Evolutionary conservation across 768 basidiomycete genomes (phyloP).

Genomic region (Termitomyces sp.): DNA sequence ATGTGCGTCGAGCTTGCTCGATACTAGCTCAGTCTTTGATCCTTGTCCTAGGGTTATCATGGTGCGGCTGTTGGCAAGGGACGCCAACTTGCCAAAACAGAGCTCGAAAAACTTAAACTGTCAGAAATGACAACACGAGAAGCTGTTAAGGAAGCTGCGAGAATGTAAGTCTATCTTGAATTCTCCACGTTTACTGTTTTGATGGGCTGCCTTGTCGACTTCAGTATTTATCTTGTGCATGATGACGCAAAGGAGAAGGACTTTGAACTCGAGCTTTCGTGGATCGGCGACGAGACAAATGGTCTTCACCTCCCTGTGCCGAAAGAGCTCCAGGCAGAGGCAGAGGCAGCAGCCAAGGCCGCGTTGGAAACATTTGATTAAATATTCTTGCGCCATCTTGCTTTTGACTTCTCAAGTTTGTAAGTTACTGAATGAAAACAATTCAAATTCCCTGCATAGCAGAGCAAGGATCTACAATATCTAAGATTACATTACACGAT

Average conservation of each 20-base stretch:
- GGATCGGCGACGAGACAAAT: constrained; percentile 85
- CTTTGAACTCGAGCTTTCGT: constrained; percentile 96
- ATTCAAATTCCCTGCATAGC: not conserved
- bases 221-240: constrained; percentile 93
- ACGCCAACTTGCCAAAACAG: constrained; percentile 96
- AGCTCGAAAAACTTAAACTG: constrained; percentile 92
- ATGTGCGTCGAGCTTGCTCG: constrained; percentile 42
- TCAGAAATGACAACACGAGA: constrained; percentile 74
- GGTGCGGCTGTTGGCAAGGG: constrained; percentile 98
- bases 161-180: constrained; percentile 64
- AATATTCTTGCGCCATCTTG: constrained; percentile 12
- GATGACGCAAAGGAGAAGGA: constrained; percentile 98
- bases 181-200: not conserved
- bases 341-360: constrained; percentile 83
- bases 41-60: constrained; percentile 70
- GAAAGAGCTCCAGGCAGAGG: constrained; percentile 76
- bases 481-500: constrained; percentile 66
- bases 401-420: constrained; percentile 7
- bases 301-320: constrained; percentile 82
- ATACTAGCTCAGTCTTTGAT: not conserved
- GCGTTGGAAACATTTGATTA: constrained; percentile 62
- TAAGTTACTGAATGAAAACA: constrained; percentile 8
- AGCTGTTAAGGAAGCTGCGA: constrained; percentile 88
- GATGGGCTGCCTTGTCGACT: not conserved
- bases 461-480: constrained; percentile 1